Evolutionary conservation across 305 asterid genomes (phyloP), one percentile per base, ranked within the genome.

Genomic region (Fraxinus platypoda): DNA sequence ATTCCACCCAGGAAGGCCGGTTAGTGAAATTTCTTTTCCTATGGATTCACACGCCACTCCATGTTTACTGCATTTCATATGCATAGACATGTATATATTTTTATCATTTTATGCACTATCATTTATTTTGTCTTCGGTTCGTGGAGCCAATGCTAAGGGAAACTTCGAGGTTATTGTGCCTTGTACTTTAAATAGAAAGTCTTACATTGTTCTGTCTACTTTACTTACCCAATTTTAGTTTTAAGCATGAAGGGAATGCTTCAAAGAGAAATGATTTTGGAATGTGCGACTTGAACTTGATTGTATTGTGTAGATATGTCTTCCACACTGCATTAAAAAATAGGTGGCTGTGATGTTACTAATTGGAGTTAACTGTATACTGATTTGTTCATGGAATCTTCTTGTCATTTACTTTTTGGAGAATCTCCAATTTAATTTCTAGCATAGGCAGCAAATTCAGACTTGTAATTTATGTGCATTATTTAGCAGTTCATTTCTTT

Each of bases 1-100:
- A 52, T 96, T 96, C 88, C 99, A 96, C 89, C 97, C 98, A 8
- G 98, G 99, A 79, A 93, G 99, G 83, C 86, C 86, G 92, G 99
- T 93, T 52, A 80, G 94, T 87, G 75, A 54, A 59, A 21, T 57
- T 21, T 37, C 34, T 9, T 6, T 28, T n/a, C 17, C 52, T 34
- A 37, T n/a, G 4, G 4, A 21, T 59, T n/a, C 23, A 59, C 9
- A 59, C 1, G 28, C 30, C 23, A 8, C 28, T 59, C 70, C 3
- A 59, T 59, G 30, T 19, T 59, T 59, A 21, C 21, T 59, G 70
- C 70, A 21, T 21, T 59, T 59, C 30, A 59, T 21, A 21, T 6
- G 28, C 28, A 59, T 19, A 2, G 70, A 4, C 70, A 8, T 7
- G 30, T 59, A 21, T 19, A 8, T 21, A 8, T 52, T 52, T n/a